Evolutionary conservation across 768 basidiomycete species (phyloP), one percentile per base, ranked within the genome.

Genomic region (Trametes coccinea): DNA sequence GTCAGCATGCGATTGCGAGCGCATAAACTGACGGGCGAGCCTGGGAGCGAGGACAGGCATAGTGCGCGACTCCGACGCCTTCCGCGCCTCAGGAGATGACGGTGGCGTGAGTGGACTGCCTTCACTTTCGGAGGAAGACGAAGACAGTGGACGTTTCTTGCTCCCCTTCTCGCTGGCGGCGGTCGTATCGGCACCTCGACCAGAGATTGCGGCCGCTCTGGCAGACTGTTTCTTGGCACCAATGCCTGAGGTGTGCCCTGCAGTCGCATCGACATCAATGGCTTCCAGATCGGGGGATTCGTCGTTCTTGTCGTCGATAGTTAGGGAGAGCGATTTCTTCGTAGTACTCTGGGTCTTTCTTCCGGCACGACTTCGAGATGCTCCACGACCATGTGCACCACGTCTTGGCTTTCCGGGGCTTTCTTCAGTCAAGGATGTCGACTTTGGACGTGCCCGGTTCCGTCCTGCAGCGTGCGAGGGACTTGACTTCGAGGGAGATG

Each of bases 11-110:
- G 56, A 39, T n/a, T 64, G 59, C 5, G 51, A 53, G 16, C 59
- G 63, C 59, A 64, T 53, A 41, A 58, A 60, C 30, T 61, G 59
- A 3, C 63, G 63, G 9, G 63, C 59, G 1, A 64, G 59, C n/a
- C 63, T 49, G 0, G 59, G 59, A 0, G 63, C 55, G 17, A 60
- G 52, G 5, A 56, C 55, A 9, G 59, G 44, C 37, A 55, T 59
- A 8, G 41, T 48, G 14, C 54, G 53, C 17, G 39, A 22, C 11
- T 30, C 27, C 4, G 46, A 31, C 6, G 48, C 48, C 22, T 37
- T 33, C 30, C n/a, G 31, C 11, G 14, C 27, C n/a, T 57, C 60
- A 9, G 62, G 62, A 14, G 62, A 64, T 1, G 63, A 59, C 5
- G 60, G 54, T 17, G 60, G 53, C 5, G 56, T 67, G 5, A 64